Conservation (phyloP, 2,329 filamentous ascomycete genomes). For the Diaporthe batatas region DNA sequence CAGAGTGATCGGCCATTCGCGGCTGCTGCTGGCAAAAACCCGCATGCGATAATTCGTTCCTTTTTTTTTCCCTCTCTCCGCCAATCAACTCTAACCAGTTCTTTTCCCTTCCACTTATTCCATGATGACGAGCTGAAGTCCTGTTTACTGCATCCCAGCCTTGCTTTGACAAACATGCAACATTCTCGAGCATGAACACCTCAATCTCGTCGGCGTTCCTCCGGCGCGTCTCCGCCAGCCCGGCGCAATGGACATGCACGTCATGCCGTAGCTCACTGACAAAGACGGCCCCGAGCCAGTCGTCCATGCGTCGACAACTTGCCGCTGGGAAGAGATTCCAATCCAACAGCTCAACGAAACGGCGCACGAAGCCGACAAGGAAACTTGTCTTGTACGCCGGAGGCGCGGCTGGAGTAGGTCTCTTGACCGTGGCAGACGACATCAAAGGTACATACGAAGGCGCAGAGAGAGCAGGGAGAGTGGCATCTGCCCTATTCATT, state of each 20-base stretch:
- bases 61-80: background rate
- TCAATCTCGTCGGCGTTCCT: slow-evolving; percentile 38
- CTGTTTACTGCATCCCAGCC: background rate
- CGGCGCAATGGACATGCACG: slow-evolving; percentile 38
- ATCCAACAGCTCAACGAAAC: slow-evolving; percentile 29
- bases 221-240: slow-evolving; percentile 36
- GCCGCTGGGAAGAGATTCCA: slow-evolving; percentile 22
- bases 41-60: background rate
- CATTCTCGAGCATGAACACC: slow-evolving; percentile 37
- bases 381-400: slow-evolving; percentile 64
- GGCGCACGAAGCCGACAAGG: slow-evolving; percentile 43
- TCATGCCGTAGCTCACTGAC: slow-evolving; percentile 35
- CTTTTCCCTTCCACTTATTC: background rate
- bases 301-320: background rate
- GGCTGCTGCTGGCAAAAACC: slow-evolving; percentile 27
- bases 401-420: slow-evolving; percentile 62
- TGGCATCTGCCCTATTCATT: slow-evolving; percentile 79
- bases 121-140: slow-evolving; percentile 18
- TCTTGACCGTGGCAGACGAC: slow-evolving; percentile 73
- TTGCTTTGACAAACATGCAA: slow-evolving; percentile 13
- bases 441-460: slow-evolving; percentile 83
- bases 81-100: background rate
- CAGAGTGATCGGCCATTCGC: slow-evolving; percentile 8
- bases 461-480: slow-evolving; percentile 81
- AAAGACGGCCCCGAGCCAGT: slow-evolving; percentile 8